Conservation (phyloP, 202 grass and related monocot genomes). For the Panicum virgatum region DNA sequence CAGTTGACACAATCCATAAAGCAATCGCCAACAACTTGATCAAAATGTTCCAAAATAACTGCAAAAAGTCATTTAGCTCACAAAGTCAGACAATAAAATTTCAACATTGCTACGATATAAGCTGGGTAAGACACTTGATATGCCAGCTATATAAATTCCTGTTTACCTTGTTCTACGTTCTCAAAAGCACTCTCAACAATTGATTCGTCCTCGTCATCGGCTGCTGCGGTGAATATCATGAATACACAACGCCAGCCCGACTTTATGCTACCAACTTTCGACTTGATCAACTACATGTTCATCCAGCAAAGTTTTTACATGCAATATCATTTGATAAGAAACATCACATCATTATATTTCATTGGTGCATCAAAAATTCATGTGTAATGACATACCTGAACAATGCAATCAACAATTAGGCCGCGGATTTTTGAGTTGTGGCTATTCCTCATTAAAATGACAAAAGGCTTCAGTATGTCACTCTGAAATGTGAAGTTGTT, state of each 20-base stretch:
- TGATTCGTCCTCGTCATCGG: constrained; percentile 85
- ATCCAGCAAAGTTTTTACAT: constrained; percentile 26
- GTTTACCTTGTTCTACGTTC: constrained; percentile 90
- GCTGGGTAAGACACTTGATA: constrained; percentile 4
- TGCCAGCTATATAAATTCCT: constrained; percentile 26
- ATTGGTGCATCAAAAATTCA: constrained; percentile 18
- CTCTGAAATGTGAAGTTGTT: constrained; percentile 99
- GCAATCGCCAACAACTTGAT: constrained; percentile 97
- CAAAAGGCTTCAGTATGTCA: constrained; percentile 99
- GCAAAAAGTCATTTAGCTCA: constrained; percentile 38
- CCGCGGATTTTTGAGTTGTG: constrained; percentile 86
- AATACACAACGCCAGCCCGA: constrained; percentile 99
- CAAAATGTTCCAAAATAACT: constrained; percentile 99
- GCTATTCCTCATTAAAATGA: constrained; percentile 98
- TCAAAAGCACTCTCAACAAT: constrained; percentile 99
- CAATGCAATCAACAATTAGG: constrained; percentile 98
- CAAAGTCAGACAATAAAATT: constrained; percentile 24
- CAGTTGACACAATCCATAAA: constrained; percentile 99
- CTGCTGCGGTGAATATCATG: constrained; percentile 98
- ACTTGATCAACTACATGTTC: constrained; percentile 85
- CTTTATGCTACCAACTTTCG: constrained; percentile 99
- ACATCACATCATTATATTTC: constrained; percentile 12
- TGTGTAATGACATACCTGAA: constrained; percentile 63
- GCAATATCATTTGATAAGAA: constrained; percentile 36
- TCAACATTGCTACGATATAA: constrained; percentile 21